A percentile compares a stretch with the other conserved stretches of the same genome.
phyloP scores from a whole-genome alignment of 1,139 yeast species.

The Kurtzmaniella quercitrusa region DNA sequence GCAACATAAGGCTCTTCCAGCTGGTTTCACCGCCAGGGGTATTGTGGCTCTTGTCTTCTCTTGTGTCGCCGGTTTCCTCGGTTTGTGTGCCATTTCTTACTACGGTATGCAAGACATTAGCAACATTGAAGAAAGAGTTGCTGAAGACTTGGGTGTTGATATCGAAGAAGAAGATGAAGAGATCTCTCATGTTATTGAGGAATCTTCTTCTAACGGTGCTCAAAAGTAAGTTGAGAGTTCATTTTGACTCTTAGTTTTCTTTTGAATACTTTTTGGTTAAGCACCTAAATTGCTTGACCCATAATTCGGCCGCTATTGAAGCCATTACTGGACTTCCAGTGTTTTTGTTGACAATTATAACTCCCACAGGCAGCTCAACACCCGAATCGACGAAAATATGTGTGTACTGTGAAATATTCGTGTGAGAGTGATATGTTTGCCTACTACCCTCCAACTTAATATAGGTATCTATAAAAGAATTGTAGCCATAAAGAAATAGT shows the following conservation, averaged over 20 bases:
- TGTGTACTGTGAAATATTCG: constrained; percentile 8
- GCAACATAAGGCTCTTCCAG: constrained; percentile 57
- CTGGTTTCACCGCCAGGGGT: constrained; percentile 67
- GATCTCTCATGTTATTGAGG: constrained; percentile 4
- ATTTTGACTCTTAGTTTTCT: neutral
- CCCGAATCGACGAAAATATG: constrained; percentile 7
- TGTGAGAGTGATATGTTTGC: constrained; percentile 2
- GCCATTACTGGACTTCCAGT: neutral
- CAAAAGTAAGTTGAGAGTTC: neutral
- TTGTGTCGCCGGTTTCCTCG: constrained; percentile 54
- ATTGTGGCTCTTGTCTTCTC: constrained; percentile 60
- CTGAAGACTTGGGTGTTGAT: constrained; percentile 55
- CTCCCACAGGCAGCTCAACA: constrained; percentile 2
- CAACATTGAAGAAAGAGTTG: constrained; percentile 55
- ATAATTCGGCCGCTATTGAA: neutral
- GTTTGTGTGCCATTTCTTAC: constrained; percentile 50
- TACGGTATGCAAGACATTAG: constrained; percentile 68
- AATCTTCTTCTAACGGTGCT: neutral
- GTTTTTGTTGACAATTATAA: constrained; percentile 1
- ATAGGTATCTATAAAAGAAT: constrained; percentile 1
- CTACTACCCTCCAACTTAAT: constrained; percentile 1
- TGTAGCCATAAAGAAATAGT: neutral
- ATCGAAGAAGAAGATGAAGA: constrained; percentile 38
- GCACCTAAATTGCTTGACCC: neutral
- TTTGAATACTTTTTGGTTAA: neutral